Conservation (phyloP, 148 eudicot genomes). For the Salicornia ramosissima region DNA sequence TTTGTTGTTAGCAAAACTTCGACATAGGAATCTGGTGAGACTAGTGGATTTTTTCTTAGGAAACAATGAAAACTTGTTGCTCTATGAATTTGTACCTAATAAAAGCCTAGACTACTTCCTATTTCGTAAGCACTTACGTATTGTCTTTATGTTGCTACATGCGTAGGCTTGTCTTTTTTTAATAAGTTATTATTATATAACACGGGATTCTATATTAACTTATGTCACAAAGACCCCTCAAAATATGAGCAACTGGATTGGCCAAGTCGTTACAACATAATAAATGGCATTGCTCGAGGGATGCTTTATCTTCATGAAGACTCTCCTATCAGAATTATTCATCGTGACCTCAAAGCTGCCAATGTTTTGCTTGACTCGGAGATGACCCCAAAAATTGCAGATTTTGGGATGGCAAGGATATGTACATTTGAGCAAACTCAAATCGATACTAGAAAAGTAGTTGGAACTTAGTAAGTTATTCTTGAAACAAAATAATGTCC, state of each 20-base stretch:
- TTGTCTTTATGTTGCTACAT: no score
- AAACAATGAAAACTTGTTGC: slow-evolving; percentile 6
- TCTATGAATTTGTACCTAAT: slow-evolving; percentile 14
- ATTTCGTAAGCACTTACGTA: slow-evolving; percentile 1
- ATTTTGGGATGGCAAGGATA: slow-evolving; percentile 18
- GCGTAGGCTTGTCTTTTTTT: no score
- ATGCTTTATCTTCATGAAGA: slow-evolving; percentile 21
- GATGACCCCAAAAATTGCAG: slow-evolving; percentile 10
- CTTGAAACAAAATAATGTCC: no score
- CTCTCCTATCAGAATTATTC: slow-evolving; percentile 10
- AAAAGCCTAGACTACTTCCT: slow-evolving; percentile 18
- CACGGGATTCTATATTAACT: not conserved
- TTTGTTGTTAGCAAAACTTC: slow-evolving; percentile 18
- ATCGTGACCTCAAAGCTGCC: slow-evolving; percentile 13
- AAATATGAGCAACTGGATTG: not conserved
- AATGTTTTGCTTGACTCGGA: not conserved
- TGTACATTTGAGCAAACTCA: slow-evolving; percentile 17
- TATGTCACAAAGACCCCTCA: not conserved
- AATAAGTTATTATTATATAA: no score
- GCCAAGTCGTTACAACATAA: not conserved
- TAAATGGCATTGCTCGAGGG: slow-evolving; percentile 11
- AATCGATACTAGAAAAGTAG: slow-evolving; percentile 13
- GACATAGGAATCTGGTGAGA: slow-evolving; percentile 16
- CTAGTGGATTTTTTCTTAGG: slow-evolving; percentile 8
- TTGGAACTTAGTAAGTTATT: slow-evolving; percentile 13